phyloP scores from a whole-genome alignment of 23 red algal genomes.

The Gracilaria gracilis region DNA sequence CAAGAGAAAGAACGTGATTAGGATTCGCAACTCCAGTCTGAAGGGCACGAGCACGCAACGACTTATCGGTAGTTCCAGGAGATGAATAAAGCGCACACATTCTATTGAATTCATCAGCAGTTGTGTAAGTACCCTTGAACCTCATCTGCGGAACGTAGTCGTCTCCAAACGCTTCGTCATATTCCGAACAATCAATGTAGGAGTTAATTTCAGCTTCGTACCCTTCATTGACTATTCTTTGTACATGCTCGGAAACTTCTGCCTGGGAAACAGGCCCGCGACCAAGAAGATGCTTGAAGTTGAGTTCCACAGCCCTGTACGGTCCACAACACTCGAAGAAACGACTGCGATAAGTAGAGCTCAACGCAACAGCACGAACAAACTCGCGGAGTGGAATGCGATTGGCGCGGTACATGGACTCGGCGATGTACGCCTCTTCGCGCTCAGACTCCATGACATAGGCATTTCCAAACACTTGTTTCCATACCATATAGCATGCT shows the following conservation, averaged over 20 bases:
- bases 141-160: slow-evolving; percentile 65
- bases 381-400: slow-evolving; percentile 81
- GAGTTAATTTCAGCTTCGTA: slow-evolving; percentile 84
- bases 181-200: slow-evolving; percentile 83
- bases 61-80: slow-evolving; percentile 75
- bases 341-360: slow-evolving; percentile 78
- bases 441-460: slow-evolving; percentile 89
- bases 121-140: slow-evolving; percentile 80
- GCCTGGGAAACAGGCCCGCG: slow-evolving; percentile 69
- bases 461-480: slow-evolving; percentile 91
- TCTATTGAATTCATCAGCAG: slow-evolving; percentile 71
- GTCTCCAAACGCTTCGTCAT: slow-evolving; percentile 77
- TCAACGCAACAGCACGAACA: slow-evolving; percentile 79
- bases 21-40: slow-evolving; percentile 50
- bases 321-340: slow-evolving; percentile 84
- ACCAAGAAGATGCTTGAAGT: slow-evolving; percentile 90
- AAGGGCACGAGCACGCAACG: slow-evolving; percentile 43
- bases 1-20: slow-evolving; percentile 80
- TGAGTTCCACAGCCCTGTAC: slow-evolving; percentile 83
- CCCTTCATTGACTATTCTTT: slow-evolving; percentile 68
- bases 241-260: slow-evolving; percentile 75
- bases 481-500: slow-evolving; percentile 49
- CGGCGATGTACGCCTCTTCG: slow-evolving; percentile 56
- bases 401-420: slow-evolving; percentile 79
- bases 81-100: slow-evolving; percentile 70